Conservation (phyloP, 1,284 basidiomycete species). For the Cryptococcus jaspeensis region DNA sequence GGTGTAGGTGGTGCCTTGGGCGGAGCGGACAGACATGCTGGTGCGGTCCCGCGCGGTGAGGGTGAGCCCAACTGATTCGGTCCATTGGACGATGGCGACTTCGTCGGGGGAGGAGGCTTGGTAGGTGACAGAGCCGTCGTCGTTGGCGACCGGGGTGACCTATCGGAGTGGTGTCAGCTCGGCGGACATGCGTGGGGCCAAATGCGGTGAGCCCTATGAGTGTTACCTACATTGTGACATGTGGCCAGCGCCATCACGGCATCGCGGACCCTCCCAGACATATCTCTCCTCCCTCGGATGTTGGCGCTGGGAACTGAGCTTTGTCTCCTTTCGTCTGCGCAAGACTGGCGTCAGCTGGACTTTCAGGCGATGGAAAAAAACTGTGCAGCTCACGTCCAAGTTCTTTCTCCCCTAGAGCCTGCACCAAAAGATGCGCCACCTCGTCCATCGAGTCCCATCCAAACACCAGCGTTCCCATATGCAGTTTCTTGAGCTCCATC, state of each 20-base stretch:
- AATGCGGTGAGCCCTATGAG: background rate
- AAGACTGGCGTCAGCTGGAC: background rate
- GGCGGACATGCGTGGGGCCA: no score
- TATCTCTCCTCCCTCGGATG: conserved; percentile 78
- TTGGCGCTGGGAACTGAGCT: background rate
- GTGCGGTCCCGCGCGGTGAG: conserved; percentile 85
- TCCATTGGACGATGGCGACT: conserved; percentile 99
- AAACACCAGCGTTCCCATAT: conserved; percentile 98
- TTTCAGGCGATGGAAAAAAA: no score
- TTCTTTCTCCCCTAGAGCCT: conserved; percentile 65
- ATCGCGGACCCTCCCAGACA: conserved; percentile 92
- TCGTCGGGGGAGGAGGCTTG: conserved; percentile 99
- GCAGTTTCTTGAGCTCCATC: conserved; percentile 98
- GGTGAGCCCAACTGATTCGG: conserved; percentile 87
- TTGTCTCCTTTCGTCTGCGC: background rate
- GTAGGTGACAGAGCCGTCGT: conserved; percentile 90
- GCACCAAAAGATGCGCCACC: conserved; percentile 79
- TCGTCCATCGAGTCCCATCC: conserved; percentile 98
- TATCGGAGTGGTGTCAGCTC: conserved; percentile 39
- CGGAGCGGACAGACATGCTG: conserved; percentile 73
- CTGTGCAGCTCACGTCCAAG: conserved; percentile 21
- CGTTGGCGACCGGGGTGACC: conserved; percentile 93
- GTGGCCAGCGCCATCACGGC: conserved; percentile 89
- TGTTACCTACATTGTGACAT: conserved; percentile 80
- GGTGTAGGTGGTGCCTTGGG: conserved; percentile 61